These are phyloP conservation scores for Chrysosphaeria jannelii DNA, from an alignment of 2,329 filamentous ascomycete genomes.

Conservation along the genomic window DNA sequence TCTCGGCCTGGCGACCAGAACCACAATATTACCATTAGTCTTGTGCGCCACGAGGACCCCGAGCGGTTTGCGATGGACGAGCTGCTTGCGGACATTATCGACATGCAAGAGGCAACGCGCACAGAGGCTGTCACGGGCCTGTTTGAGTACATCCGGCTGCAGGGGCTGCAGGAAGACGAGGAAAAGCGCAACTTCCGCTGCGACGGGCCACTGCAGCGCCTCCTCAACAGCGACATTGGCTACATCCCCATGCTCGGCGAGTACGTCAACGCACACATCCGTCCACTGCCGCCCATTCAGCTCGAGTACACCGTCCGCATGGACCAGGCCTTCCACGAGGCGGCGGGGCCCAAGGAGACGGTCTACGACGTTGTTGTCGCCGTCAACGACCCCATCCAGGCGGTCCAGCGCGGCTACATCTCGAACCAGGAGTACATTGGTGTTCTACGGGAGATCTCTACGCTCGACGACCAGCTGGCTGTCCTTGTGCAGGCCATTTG, in stretches of 20 bases:
- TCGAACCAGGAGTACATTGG: slow-evolving; percentile 38
- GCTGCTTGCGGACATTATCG: slow-evolving; percentile 54
- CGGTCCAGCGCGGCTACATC: slow-evolving; percentile 31
- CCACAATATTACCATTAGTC: slow-evolving; percentile 64
- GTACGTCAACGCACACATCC: slow-evolving; percentile 49
- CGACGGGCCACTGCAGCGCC: slow-evolving; percentile 53
- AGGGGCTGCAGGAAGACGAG: slow-evolving; percentile 73
- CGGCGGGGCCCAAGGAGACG: slow-evolving; percentile 35
- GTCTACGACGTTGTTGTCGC: slow-evolving; percentile 73
- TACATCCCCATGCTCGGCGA: slow-evolving; percentile 68
- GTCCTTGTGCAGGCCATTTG: slow-evolving; percentile 55
- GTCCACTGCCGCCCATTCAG: slow-evolving; percentile 49
- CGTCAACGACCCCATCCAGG: slow-evolving; percentile 53
- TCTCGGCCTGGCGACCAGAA: slow-evolving; percentile 83
- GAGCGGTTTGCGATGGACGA: slow-evolving; percentile 61
- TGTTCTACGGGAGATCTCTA: slow-evolving; percentile 45
- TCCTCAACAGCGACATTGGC: slow-evolving; percentile 46
- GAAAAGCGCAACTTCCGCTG: slow-evolving; percentile 83
- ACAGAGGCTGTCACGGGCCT: slow-evolving; percentile 71
- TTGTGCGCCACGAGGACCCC: slow-evolving; percentile 56
- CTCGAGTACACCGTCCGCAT: slow-evolving; percentile 83
- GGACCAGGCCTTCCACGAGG: slow-evolving; percentile 57
- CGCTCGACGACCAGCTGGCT: slow-evolving; percentile 62
- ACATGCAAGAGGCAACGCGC: slow-evolving; percentile 62
- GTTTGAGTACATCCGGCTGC: slow-evolving; percentile 79